Percentiles rank a stretch among this genome's conserved stretches.
phyloP scores from a whole-genome alignment of 2,329 filamentous ascomycete species.

The Fusarium metavorans region DNA sequence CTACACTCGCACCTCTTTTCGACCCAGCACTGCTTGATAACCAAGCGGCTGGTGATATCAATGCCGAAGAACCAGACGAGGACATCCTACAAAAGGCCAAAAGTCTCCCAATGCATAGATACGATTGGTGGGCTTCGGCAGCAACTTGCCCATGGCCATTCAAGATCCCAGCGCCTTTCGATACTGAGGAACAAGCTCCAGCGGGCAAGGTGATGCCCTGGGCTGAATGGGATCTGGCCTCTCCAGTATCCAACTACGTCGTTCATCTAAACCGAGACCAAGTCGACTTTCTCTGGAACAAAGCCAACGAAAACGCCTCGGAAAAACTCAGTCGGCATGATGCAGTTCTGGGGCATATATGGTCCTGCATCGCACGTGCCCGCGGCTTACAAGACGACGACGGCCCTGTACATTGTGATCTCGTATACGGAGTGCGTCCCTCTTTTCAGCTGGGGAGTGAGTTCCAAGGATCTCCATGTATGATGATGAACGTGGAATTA shows the following conservation, averaged over 20 bases:
- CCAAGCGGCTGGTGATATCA: conserved; percentile 32
- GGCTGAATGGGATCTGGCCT: conserved; percentile 37
- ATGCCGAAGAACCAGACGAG: conserved; percentile 14
- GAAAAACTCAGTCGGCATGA: conserved; percentile 39
- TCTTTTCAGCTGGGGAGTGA: conserved; percentile 16
- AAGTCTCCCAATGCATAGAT: conserved; percentile 38
- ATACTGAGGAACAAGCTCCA: neutral
- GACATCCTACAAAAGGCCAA: conserved; percentile 7
- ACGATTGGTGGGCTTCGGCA: conserved; percentile 41
- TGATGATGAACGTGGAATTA: conserved; percentile 41
- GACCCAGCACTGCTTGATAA: conserved; percentile 30
- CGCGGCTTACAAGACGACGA: conserved; percentile 13
- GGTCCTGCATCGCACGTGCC: conserved; percentile 43
- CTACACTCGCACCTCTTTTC: neutral
- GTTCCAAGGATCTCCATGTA: conserved; percentile 39
- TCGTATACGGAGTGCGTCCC: conserved; percentile 34
- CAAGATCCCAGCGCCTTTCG: conserved; percentile 10
- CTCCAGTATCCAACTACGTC: conserved; percentile 38
- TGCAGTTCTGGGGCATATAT: conserved; percentile 41
- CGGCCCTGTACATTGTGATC: conserved; percentile 34
- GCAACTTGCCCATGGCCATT: conserved; percentile 28
- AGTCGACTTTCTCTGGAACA: conserved; percentile 17
- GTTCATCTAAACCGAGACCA: conserved; percentile 36
- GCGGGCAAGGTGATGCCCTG: conserved; percentile 38
- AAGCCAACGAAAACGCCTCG: neutral